Evolutionary conservation across 2,329 filamentous ascomycete species (phyloP).

Genomic region (Hypoxylon rubiginosum): DNA sequence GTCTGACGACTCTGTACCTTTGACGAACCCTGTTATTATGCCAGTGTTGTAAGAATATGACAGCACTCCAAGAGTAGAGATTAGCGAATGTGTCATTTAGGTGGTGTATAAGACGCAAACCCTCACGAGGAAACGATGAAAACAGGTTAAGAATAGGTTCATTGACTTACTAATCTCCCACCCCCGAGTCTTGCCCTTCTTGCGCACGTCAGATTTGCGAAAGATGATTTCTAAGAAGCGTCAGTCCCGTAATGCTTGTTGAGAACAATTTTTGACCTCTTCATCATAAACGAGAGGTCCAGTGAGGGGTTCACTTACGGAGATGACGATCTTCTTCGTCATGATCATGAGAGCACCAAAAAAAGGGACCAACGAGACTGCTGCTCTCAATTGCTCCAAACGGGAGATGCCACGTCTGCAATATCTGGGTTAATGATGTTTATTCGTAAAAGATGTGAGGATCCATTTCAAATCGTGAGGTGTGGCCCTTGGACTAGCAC

Average conservation of each 20-base stretch:
- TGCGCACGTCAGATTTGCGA: constrained; percentile 75
- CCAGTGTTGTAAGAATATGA: constrained; percentile 67
- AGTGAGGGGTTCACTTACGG: constrained; percentile 57
- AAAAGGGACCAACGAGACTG: constrained; percentile 72
- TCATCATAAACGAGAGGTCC: background rate
- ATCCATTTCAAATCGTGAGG: background rate
- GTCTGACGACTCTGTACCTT: constrained; percentile 71
- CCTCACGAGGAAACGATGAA: background rate
- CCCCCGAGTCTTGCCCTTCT: constrained; percentile 73
- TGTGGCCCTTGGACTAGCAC: background rate
- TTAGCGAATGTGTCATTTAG: constrained; percentile 18
- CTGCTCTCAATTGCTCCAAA: constrained; percentile 70
- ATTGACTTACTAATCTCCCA: constrained; percentile 66
- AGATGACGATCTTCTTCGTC: constrained; percentile 69
- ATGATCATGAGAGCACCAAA: constrained; percentile 71
- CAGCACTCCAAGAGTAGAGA: constrained; percentile 56
- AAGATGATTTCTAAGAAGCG: constrained; percentile 67
- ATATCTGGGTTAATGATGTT: constrained; percentile 7
- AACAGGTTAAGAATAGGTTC: background rate
- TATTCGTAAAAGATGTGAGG: background rate
- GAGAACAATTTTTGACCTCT: background rate
- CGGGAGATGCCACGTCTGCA: constrained; percentile 63
- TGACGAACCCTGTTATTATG: constrained; percentile 72
- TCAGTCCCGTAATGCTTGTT: constrained; percentile 25
- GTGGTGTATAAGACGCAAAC: background rate